Evolutionary conservation across 352 stramenopile species (phyloP).

Genomic region (Phytophthora pistaciae): DNA sequence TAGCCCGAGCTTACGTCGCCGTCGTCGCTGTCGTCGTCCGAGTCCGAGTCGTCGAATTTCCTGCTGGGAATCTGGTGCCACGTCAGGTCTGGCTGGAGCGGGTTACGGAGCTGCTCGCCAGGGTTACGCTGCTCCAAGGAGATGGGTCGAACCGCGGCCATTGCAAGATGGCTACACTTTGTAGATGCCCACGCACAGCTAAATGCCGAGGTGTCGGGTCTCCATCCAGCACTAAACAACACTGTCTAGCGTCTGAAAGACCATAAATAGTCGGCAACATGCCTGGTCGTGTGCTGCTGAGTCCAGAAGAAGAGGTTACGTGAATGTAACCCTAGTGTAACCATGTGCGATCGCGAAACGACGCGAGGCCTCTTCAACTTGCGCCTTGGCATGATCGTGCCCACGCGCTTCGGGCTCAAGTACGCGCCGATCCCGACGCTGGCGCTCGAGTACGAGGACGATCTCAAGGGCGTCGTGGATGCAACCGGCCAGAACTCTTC

Average conservation of each 20-base stretch:
- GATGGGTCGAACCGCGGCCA: constrained; percentile 28
- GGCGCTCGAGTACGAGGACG: constrained; percentile 85
- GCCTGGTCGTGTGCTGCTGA: neutral
- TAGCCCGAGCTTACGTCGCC: constrained; percentile 1
- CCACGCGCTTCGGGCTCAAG: constrained; percentile 86
- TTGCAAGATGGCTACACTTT: constrained; percentile 24
- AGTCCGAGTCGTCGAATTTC: neutral
- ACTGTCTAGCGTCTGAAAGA: neutral
- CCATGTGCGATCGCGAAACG: constrained; percentile 30
- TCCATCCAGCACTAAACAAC: neutral
- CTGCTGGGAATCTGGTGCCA: constrained; percentile 4
- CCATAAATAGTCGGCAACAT: constrained; percentile 22
- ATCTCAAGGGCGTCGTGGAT: constrained; percentile 49
- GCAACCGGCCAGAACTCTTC: constrained; percentile 25
- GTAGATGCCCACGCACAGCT: neutral
- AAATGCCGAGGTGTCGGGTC: neutral
- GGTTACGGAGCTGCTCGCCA: constrained; percentile 18
- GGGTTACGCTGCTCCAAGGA: constrained; percentile 18
- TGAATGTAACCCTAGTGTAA: constrained; percentile 10
- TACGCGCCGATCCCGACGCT: constrained; percentile 83
- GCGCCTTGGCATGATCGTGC: constrained; percentile 63
- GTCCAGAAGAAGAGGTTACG: neutral
- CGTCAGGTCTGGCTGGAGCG: constrained; percentile 16
- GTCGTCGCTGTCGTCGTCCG: constrained; percentile 19
- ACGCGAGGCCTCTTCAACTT: constrained; percentile 16